Conservation (phyloP, 805 yeast species). For the Huiozyma sinensis region DNA sequence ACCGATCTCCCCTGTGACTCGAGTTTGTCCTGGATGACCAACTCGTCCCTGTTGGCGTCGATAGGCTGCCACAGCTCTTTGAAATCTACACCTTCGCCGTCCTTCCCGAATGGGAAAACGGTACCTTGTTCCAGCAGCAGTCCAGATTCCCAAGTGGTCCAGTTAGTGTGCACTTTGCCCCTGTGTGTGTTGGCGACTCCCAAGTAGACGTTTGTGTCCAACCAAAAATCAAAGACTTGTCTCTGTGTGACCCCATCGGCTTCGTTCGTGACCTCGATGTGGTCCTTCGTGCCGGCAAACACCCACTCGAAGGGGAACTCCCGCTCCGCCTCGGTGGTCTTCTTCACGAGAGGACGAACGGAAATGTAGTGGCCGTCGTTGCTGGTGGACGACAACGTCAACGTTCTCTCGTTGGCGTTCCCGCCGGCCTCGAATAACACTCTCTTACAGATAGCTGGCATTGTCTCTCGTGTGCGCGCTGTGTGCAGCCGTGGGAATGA, state of each 20-base stretch:
- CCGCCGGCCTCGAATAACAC: constrained; percentile 22
- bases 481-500: not conserved
- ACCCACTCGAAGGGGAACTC: constrained; percentile 49
- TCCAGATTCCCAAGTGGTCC: constrained; percentile 27
- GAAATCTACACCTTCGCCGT: constrained; percentile 20
- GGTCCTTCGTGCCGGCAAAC: constrained; percentile 40
- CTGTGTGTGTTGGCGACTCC: constrained; percentile 20
- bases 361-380: constrained; percentile 28
- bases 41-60: constrained; percentile 16
- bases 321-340: constrained; percentile 17
- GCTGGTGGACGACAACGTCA: constrained; percentile 23
- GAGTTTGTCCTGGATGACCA: constrained; percentile 9
- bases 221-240: constrained; percentile 22
- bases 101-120: constrained; percentile 23
- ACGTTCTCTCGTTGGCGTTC: constrained; percentile 22
- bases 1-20: constrained; percentile 11
- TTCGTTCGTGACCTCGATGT: constrained; percentile 28
- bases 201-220: constrained; percentile 24
- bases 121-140: constrained; percentile 26
- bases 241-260: constrained; percentile 9
- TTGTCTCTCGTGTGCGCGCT: constrained; percentile 2
- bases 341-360: constrained; percentile 29
- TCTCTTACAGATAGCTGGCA: constrained; percentile 27
- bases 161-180: constrained; percentile 22
- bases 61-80: constrained; percentile 30